phyloP scores from a whole-genome alignment of 1,284 basidiomycete genomes.

The Xanthoconium separans region DNA sequence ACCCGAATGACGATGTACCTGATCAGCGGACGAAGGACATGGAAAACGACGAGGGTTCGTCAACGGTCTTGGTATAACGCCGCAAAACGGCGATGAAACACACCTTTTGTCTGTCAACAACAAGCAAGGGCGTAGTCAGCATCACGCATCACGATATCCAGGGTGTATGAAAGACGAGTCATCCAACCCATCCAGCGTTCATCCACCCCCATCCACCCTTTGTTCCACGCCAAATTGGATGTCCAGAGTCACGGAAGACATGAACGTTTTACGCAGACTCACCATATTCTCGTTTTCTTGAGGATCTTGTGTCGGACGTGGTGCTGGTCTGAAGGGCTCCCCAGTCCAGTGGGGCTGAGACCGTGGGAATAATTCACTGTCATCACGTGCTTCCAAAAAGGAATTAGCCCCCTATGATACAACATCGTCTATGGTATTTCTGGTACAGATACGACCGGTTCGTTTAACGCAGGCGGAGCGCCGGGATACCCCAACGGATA shows the following conservation, averaged over 20 bases:
- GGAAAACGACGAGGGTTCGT: background rate
- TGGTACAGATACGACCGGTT: background rate
- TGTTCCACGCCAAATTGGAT: slow-evolving; percentile 28
- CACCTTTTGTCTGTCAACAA: slow-evolving; percentile 71
- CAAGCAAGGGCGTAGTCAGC: slow-evolving; percentile 31
- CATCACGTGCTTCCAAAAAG: slow-evolving; percentile 7
- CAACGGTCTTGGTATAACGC: slow-evolving; percentile 2
- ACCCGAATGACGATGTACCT: slow-evolving; percentile 94
- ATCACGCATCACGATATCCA: slow-evolving; percentile 6
- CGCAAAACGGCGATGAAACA: slow-evolving; percentile 28
- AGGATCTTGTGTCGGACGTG: slow-evolving; percentile 30
- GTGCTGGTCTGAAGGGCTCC: background rate
- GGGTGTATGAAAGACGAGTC: slow-evolving; percentile 8
- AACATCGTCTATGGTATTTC: no score
- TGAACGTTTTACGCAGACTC: slow-evolving; percentile 22
- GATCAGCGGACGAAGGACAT: slow-evolving; percentile 14
- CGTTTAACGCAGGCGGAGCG: background rate
- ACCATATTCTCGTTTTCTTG: slow-evolving; percentile 42
- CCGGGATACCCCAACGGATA: slow-evolving; percentile 17
- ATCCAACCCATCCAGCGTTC: slow-evolving; percentile 31
- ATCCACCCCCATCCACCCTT: slow-evolving; percentile 2
- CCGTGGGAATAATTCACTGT: slow-evolving; percentile 21
- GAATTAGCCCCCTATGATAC: background rate
- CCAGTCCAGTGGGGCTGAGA: slow-evolving; percentile 6
- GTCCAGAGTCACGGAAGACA: slow-evolving; percentile 1